Evolutionary conservation across 2,329 filamentous ascomycete genomes (phyloP), one percentile per base, ranked within the genome.

Genomic region (Cladophialophora carrionii): DNA sequence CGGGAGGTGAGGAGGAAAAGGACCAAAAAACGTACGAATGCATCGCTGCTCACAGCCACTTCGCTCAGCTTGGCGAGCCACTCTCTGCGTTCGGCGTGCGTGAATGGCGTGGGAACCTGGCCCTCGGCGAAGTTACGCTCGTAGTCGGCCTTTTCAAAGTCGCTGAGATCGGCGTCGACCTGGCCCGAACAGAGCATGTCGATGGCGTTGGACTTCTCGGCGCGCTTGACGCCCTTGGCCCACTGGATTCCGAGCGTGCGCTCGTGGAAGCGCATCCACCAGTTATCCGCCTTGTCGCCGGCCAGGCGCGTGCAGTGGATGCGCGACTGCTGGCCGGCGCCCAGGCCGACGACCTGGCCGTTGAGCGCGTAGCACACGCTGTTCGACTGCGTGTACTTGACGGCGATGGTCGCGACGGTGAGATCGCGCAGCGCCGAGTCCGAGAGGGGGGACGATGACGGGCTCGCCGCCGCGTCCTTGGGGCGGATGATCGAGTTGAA

Each of bases 361-460:
- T 96, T 93, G 69, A 92, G 84, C 62, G 95, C 93, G 77, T 98
- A 99, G 86, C 94, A 98, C 70, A 99, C 95, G 29, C 93, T 97
- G 86, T 99, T 99, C 76, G 92, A 96, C 81, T 99, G 93, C 1
- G 95, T 99, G 83, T 96, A 99, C 82, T 99, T 99, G 73, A 98
- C 85, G 37, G 95, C 92, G 75, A 99, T 97, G 62, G 95, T 99
- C 61, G 95, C 95, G 54, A 99, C 90, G 31, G 94, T 93, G 70
- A 99, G 83, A 75, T 99, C 95, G 67, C 94, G 88, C 67, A 94
- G 84, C 59, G 95, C 95, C 62, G 86, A 85, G 74, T 95, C 91
- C 46, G 93, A 86, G 22, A 99, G 85, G n/a, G n/a, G n/a, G n/a
- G n/a, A n/a, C n/a, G n/a, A n/a, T n/a, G n/a, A n/a, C n/a, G n/a